A percentile compares a stretch with the other conserved stretches of the same genome.
phyloP scores from a whole-genome alignment of 2,329 filamentous ascomycete species.

The Colletotrichum incanum region DNA sequence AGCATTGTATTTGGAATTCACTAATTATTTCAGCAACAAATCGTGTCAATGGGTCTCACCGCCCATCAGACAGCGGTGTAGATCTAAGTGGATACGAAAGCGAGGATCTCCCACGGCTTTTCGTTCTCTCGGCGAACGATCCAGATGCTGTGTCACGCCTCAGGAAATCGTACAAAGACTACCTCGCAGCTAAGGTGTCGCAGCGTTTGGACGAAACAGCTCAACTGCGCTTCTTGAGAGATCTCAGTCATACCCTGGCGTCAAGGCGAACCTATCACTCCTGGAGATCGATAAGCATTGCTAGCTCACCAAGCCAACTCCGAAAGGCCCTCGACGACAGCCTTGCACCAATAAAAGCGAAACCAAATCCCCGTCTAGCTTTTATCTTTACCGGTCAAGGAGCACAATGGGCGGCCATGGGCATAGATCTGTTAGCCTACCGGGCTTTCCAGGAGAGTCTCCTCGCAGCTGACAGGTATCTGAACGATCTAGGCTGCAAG shows the following conservation, averaged over 20 bases:
- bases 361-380: slow-evolving; percentile 31
- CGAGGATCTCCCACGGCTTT: slow-evolving; percentile 52
- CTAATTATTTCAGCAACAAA: slow-evolving; percentile 3
- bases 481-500: slow-evolving; percentile 51
- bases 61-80: slow-evolving; percentile 31
- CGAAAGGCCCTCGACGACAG: slow-evolving; percentile 15
- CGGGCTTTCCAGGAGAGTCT: slow-evolving; percentile 57
- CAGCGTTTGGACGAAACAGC: slow-evolving; percentile 19
- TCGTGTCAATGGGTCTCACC: slow-evolving; percentile 1
- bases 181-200: slow-evolving; percentile 14
- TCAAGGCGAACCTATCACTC: slow-evolving; percentile 29
- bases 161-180: slow-evolving; percentile 50
- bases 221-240: slow-evolving; percentile 16
- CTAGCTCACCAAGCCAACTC: slow-evolving; percentile 5
- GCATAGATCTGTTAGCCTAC: slow-evolving; percentile 44
- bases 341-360: background rate
- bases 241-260: slow-evolving; percentile 63
- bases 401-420: slow-evolving; percentile 48
- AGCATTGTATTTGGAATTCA: background rate
- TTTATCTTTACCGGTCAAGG: slow-evolving; percentile 51
- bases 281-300: slow-evolving; percentile 30
- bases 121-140: slow-evolving; percentile 59
- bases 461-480: slow-evolving; percentile 51
- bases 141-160: slow-evolving; percentile 58
- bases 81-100: slow-evolving; percentile 8